Conservation (phyloP, 2,329 filamentous ascomycete genomes). For the Graphilbum sp. region DNA sequence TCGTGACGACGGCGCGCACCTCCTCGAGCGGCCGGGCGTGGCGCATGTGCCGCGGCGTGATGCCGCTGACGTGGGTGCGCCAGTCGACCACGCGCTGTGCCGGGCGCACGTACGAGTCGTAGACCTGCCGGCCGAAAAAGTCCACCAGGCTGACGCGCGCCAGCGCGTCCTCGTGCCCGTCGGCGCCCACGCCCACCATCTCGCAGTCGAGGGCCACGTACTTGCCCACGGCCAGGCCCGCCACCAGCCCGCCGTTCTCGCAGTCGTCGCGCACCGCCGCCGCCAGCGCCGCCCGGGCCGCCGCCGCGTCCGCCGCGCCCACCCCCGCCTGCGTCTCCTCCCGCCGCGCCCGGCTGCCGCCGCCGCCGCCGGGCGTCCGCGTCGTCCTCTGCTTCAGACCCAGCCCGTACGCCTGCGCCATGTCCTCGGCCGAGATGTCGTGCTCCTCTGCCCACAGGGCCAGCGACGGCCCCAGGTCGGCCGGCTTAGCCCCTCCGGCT, state of each 20-base stretch:
- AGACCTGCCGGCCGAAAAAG: constrained; percentile 81
- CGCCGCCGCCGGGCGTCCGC: not conserved
- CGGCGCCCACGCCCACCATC: constrained; percentile 80
- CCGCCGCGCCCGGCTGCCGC: not conserved
- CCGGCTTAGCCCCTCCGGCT: too few species aligned
- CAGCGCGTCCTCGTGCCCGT: constrained; percentile 55
- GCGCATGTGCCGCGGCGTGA: constrained; percentile 57
- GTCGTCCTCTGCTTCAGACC: constrained; percentile 13
- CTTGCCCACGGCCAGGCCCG: constrained; percentile 59
- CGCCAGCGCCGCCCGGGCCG: constrained; percentile 12
- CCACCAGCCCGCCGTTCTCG: constrained; percentile 47
- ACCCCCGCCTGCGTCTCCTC: constrained; percentile 6
- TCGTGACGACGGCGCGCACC: constrained; percentile 57
- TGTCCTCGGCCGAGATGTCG: constrained; percentile 40
- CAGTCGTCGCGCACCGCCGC: constrained; percentile 22
- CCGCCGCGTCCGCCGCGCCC: constrained; percentile 16
- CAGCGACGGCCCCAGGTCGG: constrained; percentile 30
- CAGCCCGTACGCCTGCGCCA: constrained; percentile 46
- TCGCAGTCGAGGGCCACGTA: constrained; percentile 93
- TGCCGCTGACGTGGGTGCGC: constrained; percentile 73
- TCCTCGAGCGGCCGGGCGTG: constrained; percentile 55
- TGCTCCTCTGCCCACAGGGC: constrained; percentile 45
- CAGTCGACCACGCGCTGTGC: constrained; percentile 73
- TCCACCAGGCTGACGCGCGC: constrained; percentile 85
- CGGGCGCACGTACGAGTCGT: constrained; percentile 81